Evolutionary conservation across 1,284 basidiomycete species (phyloP), one percentile per base, ranked within the genome.

Genomic region (Blastosporella zonata): DNA sequence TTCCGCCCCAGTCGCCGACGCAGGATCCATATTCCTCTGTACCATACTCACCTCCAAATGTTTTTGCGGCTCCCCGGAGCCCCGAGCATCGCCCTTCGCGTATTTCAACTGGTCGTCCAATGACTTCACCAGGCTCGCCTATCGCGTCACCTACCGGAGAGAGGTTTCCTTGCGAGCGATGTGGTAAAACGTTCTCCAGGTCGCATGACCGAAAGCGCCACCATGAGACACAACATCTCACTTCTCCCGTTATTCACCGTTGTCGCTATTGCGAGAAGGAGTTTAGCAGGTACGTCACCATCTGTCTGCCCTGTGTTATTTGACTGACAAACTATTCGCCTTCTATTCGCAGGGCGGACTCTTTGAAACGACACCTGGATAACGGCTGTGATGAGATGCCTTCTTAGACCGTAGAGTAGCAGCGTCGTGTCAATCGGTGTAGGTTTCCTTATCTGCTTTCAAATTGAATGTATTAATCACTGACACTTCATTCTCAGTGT

Each of bases 181-280:
- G 87, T 64, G 78, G 79, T 51, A 82, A 84, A 65, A 82, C 84
- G 15, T 90, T 90, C 65, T 85, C 83, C 31, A 79, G 87, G 50
- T 76, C 82, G 50, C 85, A 89, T 65, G 87, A 90, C 65, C 77
- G 84, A 56, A 87, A 88, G 67, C 77, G 87, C 52, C 87, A 90
- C 67, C 78, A 79, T 55, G 84, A 87, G 66, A 85, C 81, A n/a
- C 82, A 86, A 58, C 84, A 87, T 58, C 71, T 78, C 44, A 59
- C 77, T 21, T 72, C 73, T 15, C 80, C 81, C 36, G 71, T 79
- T 47, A 66, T 75, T 49, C 84, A 89, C 62, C 73, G 72, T 44
- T 89, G 87, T 66, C 74, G 73, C 22, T 81, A 72, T 62, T 90
- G 87, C 67, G 72, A 74, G 54, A 88, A 87, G 64, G 80, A 81